Evolutionary conservation across 108 stramenopile genomes (phyloP), one percentile per base, ranked within the genome.

Genomic region (Phaeodactylum tricornutum): DNA sequence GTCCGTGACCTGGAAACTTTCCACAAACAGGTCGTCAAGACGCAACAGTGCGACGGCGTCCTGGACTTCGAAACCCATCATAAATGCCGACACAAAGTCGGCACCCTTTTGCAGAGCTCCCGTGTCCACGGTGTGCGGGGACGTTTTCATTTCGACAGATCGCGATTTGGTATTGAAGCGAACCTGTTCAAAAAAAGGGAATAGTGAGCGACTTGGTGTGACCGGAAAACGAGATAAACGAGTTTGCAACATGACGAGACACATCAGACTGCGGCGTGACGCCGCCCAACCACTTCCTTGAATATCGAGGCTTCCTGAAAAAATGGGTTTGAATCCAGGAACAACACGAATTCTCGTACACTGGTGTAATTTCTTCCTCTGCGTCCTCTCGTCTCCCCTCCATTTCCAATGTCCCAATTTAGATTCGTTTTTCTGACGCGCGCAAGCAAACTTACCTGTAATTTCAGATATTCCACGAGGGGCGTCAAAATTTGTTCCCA

Each of bases 41-140:
- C 98, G 87, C 45, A 99, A 64, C 44, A 99, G 64, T 1, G 98
- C 98, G 12, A 99, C 88, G 2, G 98, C 95, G 73, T 99, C 98
- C 48, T 87, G 88, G 4, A 97, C 94, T 53, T 99, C 98, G 47
- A 99, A 99, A 9, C 98, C 98, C 62, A 97, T 59, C 92, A 96
- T 92, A 65, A 96, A 99, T 24, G 96, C 96, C 27, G 76, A 63
- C n/a, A 95, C 80, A 62, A 97, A 98, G 63, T 98, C 96, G 6
- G 93, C 92, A 20, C 87, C 95, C 57, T 96, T 96, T 66, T 97
- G 96, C 11, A 97, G 71, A 5, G 92, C 86, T 9, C 86, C 84
- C 17, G 73, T 52, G 55, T 96, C 94, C 22, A 83, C 34, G 7
- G 98, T 98, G 42, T 93, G 87, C 15, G 58, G 56, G 8, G 91